Base-by-base conservation (phyloP, 2,329 filamentous ascomycete genomes). In the Trichoderma citrinoviride region DNA sequence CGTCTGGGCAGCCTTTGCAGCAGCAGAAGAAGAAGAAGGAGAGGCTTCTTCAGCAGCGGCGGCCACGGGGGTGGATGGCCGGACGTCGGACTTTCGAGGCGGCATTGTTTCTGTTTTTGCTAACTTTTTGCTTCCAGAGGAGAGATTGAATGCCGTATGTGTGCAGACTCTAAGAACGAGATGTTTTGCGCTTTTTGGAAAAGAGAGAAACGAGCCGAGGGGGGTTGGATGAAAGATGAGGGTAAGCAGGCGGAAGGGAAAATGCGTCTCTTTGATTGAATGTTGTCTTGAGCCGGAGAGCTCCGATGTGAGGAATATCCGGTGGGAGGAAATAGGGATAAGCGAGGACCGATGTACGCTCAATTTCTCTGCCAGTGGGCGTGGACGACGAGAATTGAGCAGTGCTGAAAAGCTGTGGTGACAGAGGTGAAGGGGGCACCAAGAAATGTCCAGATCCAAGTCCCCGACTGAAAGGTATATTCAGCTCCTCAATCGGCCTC, bases 1-100 rank as follows among this genome's bases (percentile, higher is more conserved):
- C 41, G 68, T 47, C 67, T 66, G 72, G 71, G 66, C 69, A 71
- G 53, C 43, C 46, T 53, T 61, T 60, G 57, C 70, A 37, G 73
- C 68, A 25, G 72, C 65, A 23, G 72, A 66, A 17, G 70, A 68
- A 37, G 73, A 68, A 25, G 72, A 66, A 23, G 72, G 66, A 17
- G 70, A 68, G 41, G 69, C 55, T 23, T 67, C 67, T 3, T 72
- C 67, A 27, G 73, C n/a, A n/a, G n/a, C n/a, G n/a, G n/a, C 55
- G 29, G 71, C 47, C 17, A 68, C 66, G 27, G 68, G 64, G 8
- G 66, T 61, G 19, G 71, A 67, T 25, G 70, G 58, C 37, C 52
- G 44, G 25, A 58, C 61, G 53, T 85, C 83, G 68, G 80, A 83
- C 73, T 87, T 88, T 61, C 82, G 80, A 27, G 84, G 79, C 54